phyloP scores from a whole-genome alignment of 1,284 basidiomycete genomes.

The Exsudoporus floridanus region DNA sequence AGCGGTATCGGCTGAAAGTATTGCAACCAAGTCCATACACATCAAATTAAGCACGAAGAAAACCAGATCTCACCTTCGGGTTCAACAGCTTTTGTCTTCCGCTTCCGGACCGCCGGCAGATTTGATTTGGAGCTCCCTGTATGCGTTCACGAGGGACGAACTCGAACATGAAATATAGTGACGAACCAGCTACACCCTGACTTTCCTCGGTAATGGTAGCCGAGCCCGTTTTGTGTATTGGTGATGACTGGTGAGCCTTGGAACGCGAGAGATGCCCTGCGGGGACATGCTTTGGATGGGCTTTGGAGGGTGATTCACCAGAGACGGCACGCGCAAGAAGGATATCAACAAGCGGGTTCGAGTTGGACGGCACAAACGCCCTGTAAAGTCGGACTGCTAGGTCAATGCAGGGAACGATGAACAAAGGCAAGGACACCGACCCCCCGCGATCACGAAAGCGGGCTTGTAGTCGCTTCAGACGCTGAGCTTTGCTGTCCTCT shows the following conservation, averaged over 20 bases:
- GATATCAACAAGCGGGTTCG: constrained; percentile 41
- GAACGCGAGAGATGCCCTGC: constrained; percentile 9
- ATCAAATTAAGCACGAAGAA: neutral
- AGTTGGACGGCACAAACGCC: constrained; percentile 40
- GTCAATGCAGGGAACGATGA: constrained; percentile 1
- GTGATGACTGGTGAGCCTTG: constrained; percentile 9
- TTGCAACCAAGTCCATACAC: neutral
- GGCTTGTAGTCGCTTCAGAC: constrained; percentile 55
- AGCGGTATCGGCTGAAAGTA: neutral
- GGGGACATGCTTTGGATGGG: neutral
- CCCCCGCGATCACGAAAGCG: constrained; percentile 64
- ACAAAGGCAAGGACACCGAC: constrained; percentile 37
- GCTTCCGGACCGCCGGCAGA: constrained; percentile 10
- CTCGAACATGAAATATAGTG: neutral
- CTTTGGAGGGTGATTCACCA: constrained; percentile 43
- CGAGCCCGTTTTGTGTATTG: neutral
- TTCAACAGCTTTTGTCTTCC: constrained; percentile 15
- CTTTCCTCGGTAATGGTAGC: neutral
- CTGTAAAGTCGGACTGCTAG: constrained; percentile 20
- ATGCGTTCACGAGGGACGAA: constrained; percentile 1
- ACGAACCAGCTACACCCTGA: constrained; percentile 18
- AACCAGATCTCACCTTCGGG: constrained; percentile 5
- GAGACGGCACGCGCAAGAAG: constrained; percentile 43
- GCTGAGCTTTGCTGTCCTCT: constrained; percentile 54
- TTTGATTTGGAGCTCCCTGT: constrained; percentile 17